A percentile compares a stretch with the other conserved stretches of the same genome.
phyloP scores from a whole-genome alignment of 129 eudicot species.

The Centrapalus pauciflorus region DNA sequence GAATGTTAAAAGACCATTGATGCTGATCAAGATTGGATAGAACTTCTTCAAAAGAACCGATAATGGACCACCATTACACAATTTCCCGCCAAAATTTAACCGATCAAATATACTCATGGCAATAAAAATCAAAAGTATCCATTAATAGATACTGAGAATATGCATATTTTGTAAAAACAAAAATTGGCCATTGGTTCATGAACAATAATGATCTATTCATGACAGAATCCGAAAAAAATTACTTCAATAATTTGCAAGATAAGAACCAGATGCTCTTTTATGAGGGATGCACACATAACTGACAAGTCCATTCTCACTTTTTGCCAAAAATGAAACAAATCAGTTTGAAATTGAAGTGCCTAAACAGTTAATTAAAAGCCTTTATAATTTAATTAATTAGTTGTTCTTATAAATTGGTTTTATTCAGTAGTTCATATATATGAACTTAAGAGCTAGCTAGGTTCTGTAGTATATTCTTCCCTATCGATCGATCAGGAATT shows the following conservation, averaged over 20 bases:
- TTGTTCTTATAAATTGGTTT: not conserved
- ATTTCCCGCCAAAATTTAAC: not conserved
- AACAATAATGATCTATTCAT: conserved; percentile 13
- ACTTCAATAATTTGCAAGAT: conserved; percentile 24
- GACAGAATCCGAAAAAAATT: conserved; percentile 12
- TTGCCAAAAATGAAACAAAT: conserved; percentile 10
- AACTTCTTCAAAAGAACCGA: conserved; percentile 10
- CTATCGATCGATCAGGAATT: no score
- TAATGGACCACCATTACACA: conserved; percentile 12
- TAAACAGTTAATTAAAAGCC: not conserved
- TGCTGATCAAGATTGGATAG: conserved; percentile 10
- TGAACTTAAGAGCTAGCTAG: not conserved
- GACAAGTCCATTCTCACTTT: conserved; percentile 13
- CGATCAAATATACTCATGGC: not conserved
- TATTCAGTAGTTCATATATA: conserved; percentile 3
- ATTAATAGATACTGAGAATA: conserved; percentile 17
- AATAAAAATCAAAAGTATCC: conserved; percentile 11
- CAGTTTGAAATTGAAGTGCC: conserved; percentile 2
- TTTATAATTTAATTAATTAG: not conserved
- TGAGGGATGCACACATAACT: conserved; percentile 10
- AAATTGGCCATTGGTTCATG: conserved; percentile 5
- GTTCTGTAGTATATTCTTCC: not conserved
- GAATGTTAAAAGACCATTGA: not conserved
- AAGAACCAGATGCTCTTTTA: conserved; percentile 25
- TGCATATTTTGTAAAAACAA: conserved; percentile 14